Base-by-base conservation (phyloP, 2,329 filamentous ascomycete genomes). In the Cladophialophora yegresii region DNA sequence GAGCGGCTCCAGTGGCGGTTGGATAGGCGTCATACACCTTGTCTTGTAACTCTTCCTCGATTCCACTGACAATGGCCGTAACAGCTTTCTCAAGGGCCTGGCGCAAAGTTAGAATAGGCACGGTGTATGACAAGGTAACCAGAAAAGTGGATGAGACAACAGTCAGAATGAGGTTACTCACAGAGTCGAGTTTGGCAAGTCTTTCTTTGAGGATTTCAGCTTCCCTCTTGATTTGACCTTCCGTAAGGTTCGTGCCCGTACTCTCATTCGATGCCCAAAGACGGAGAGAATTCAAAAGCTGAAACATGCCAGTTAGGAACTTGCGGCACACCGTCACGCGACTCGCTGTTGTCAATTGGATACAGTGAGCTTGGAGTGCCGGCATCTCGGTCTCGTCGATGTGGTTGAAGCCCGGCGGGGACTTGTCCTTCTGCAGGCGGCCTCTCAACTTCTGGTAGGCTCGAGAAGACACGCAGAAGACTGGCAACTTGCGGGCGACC, bases 381-480 rank as follows among this genome's bases (percentile, higher is more conserved):
- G 85, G 85, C 2, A 88, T 79, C 70, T 84, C 85, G 0, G 87
- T 89, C 63, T 88, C 81, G 2, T 84, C 78, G 0, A 76, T 47
- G 3, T 76, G 73, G 1, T 74, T 73, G 71, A 88, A 89, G 0
- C 86, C 85, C 12, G 79, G 74, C 1, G 85, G 78, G 10, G 75
- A 69, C 1, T 77, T 75, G 59, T 89, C 86, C 50, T 83, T 82
- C 58, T 77, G 72, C 8, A 88, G 71, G 3, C 83, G 79, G 83
- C 84, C 66, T 45, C 78, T 77, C n/a, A 89, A 74, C 69, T 86
- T 85, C 69, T 89, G 86, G 60, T 87, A 89, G 0, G 83, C 86
- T 51, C 83, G 77, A 54, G 83, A 84, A 63, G 84, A 87, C 16
- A 89, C 84, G 66, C 86, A 89, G 70, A 88, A 90, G 1, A 89